A percentile compares a stretch with the other conserved stretches of the same genome.
phyloP scores from a whole-genome alignment of 257 asterid genomes.

The Plectranthus barbatus region DNA sequence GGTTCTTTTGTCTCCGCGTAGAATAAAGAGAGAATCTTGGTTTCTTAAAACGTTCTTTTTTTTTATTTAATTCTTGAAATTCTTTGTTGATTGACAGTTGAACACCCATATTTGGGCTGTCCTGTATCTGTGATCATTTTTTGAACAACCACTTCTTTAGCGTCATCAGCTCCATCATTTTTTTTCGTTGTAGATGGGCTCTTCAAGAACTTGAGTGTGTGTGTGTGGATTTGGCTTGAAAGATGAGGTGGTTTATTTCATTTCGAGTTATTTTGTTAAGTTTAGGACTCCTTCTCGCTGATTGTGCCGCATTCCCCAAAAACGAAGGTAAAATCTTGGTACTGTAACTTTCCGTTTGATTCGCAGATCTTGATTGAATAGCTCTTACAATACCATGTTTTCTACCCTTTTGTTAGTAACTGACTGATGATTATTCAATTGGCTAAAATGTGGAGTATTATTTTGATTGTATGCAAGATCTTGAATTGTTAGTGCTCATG shows the following conservation, averaged over 20 bases:
- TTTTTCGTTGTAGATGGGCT: background rate
- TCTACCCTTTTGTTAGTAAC: background rate
- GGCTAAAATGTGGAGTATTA: constrained; percentile 19
- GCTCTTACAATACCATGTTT: background rate
- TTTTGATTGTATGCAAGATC: constrained; percentile 18
- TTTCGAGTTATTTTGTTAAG: constrained; percentile 30
- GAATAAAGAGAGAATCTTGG: constrained; percentile 17
- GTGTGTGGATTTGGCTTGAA: constrained; percentile 5
- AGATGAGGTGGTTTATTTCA: constrained; percentile 36
- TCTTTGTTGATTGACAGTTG: background rate
- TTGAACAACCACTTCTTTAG: constrained; percentile 4
- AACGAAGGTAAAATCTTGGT: constrained; percentile 45
- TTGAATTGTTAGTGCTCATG: constrained; percentile 1
- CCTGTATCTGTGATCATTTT: background rate
- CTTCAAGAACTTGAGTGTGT: constrained; percentile 9
- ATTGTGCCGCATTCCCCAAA: constrained; percentile 44
- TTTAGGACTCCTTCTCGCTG: constrained; percentile 33
- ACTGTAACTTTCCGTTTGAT: background rate
- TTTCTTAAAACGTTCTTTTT: background rate
- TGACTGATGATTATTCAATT: background rate
- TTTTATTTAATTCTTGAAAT: constrained; percentile 2
- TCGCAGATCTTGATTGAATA: constrained; percentile 32
- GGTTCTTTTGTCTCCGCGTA: background rate
- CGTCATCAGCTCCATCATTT: background rate
- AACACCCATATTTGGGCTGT: constrained; percentile 15